These are phyloP conservation scores for Secale cereale DNA, from an alignment of 176 grass and related monocot genomes.

Conservation along the genomic window DNA sequence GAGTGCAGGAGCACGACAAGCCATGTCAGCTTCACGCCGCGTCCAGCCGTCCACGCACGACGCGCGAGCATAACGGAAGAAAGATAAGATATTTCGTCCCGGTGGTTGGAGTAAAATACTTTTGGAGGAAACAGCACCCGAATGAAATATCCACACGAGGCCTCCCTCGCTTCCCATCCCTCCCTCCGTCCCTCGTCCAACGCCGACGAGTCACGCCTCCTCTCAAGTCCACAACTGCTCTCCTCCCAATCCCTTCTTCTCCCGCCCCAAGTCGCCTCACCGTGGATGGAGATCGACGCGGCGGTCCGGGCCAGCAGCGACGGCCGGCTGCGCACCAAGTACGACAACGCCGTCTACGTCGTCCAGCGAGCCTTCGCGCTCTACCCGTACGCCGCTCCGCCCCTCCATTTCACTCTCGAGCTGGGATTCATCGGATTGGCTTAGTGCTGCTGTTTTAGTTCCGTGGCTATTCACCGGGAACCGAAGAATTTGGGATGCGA, in stretches of 20 bases:
- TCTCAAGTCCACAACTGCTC: conserved; percentile 17
- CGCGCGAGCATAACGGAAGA: neutral
- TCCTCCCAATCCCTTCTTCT: neutral
- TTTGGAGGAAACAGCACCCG: neutral
- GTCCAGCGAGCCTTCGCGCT: conserved; percentile 95
- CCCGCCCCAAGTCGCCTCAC: neutral
- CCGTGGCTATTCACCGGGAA: neutral
- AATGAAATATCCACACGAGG: conserved; percentile 20
- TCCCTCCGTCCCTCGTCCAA: neutral
- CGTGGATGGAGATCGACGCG: conserved; percentile 87
- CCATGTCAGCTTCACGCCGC: conserved; percentile 23
- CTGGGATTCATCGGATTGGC: neutral
- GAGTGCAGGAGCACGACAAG: neutral
- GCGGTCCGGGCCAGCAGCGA: conserved; percentile 75
- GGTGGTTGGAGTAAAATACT: neutral
- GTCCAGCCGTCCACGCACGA: neutral
- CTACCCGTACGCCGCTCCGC: conserved; percentile 57
- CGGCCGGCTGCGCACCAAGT: conserved; percentile 80
- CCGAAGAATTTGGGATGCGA: conserved; percentile 6
- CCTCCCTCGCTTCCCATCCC: neutral
- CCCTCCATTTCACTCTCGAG: neutral
- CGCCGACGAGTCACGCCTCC: conserved; percentile 12
- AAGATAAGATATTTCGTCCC: neutral
- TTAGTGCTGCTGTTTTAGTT: neutral
- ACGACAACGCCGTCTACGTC: conserved; percentile 83